phyloP scores from a whole-genome alignment of 495 filamentous ascomycete genomes.

The Polyplosphaeria fusca region DNA sequence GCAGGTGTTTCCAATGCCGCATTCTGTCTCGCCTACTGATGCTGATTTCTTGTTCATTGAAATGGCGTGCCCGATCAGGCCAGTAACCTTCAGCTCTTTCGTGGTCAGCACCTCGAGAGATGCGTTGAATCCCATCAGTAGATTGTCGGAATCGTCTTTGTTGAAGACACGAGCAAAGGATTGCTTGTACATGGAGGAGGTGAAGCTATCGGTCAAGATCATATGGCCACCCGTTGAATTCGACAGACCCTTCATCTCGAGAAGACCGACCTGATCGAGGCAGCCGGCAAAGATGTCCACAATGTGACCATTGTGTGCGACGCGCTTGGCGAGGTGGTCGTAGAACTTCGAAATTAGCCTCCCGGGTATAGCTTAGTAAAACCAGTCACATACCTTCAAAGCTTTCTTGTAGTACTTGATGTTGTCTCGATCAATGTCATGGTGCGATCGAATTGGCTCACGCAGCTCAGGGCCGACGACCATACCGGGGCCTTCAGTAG shows the following conservation, averaged over 20 bases:
- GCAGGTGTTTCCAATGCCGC: constrained; percentile 97
- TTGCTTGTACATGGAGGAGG: constrained; percentile 99
- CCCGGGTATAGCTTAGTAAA: no score
- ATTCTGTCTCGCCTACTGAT: constrained; percentile 96
- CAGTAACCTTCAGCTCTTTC: constrained; percentile 97
- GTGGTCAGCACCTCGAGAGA: constrained; percentile 95
- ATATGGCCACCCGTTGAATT: constrained; percentile 98
- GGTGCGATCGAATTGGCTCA: constrained; percentile 96
- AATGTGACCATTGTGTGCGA: constrained; percentile 94
- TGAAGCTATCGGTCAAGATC: constrained; percentile 98
- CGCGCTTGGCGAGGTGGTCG: constrained; percentile 91
- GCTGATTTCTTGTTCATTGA: constrained; percentile 97
- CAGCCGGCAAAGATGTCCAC: constrained; percentile 98
- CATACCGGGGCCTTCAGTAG: constrained; percentile 93
- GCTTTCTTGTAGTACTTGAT: constrained; percentile 99
- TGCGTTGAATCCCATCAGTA: constrained; percentile 98
- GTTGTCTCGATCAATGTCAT: constrained; percentile 97
- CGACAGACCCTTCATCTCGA: constrained; percentile 98
- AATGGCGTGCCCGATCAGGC: constrained; percentile 93
- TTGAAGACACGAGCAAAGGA: constrained; percentile 97
- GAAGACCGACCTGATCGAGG: constrained; percentile 93
- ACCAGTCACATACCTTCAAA: constrained; percentile 76
- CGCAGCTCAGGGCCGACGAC: constrained; percentile 96
- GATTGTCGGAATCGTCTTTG: constrained; percentile 89
- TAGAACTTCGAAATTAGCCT: constrained; percentile 82